Base-by-base conservation (phyloP, 108 stramenopile species). In the Nitzschia palea region DNA sequence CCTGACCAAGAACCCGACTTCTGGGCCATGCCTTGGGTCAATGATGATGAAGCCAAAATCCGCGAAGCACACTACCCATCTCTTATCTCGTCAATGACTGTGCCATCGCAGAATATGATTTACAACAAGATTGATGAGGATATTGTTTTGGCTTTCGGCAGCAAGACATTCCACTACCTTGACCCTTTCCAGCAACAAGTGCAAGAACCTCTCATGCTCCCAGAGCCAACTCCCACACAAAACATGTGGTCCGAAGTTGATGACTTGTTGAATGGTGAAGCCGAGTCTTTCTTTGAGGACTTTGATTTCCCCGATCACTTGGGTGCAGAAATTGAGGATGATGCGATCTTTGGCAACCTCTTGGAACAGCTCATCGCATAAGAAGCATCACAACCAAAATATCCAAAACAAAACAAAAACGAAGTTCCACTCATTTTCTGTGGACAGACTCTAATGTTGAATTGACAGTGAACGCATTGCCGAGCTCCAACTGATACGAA, bases 1-100 rank as follows among this genome's bases (percentile, higher is more conserved):
- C 93, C 93, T 8, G 86, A 90, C 18, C 78, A 80, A 57, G 93
- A 94, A 62, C 93, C 93, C 18, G 78, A 90, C 65, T 89, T 94
- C 50, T 89, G 84, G 64, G 53, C 70, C 3, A 82, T 94, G 81
- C 79, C 86, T 42, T 83, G 81, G 64, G 71, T 87, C 40, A 47
- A 35, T 2, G 47, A 50, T 3, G n/a, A 12, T 15, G 37, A 50
- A 32, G 12, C 36, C 14, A 12, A 12, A 4, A 26, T 43, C 18
- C 23, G 40, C 25, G n/a, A 22, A 6, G 27, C 22, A 2, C 27
- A 12, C 44, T 29, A 17, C 12, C 2, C 45, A 14, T 18, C 31
- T 0, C 45, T 47, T 2, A 48, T 18, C 29, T 63, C 65, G n/a
- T 37, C 51, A n/a, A 37, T 40, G 51, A 28, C 18, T 9, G 31